Conservation (phyloP, 2,329 filamentous ascomycete species). For the Pseudocercospora fijiensis region DNA sequence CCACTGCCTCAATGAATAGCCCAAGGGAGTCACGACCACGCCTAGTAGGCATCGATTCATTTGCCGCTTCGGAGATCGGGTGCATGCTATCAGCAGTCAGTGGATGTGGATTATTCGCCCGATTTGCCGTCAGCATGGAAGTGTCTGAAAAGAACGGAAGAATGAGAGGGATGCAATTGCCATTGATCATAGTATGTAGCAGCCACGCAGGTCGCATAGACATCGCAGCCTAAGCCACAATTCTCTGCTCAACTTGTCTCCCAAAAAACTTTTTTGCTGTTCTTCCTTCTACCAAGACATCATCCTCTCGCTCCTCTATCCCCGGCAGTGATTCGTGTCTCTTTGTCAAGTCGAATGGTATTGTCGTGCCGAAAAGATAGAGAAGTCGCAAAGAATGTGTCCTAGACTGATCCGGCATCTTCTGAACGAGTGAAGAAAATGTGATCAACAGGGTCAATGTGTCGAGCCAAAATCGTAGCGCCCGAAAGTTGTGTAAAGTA, state of each 20-base stretch:
- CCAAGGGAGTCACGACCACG: background rate
- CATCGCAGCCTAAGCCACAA: background rate
- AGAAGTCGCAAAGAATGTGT: conserved; percentile 1
- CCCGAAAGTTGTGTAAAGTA: conserved; percentile 10
- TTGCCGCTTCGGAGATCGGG: background rate
- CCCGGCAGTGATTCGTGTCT: background rate
- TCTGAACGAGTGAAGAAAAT: conserved; percentile 34
- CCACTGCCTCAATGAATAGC: background rate
- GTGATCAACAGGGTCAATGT: conserved; percentile 34
- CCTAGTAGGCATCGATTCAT: no score
- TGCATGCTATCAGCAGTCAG: background rate
- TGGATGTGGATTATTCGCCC: background rate
- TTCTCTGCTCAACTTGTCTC: background rate
- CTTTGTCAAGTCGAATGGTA: background rate
- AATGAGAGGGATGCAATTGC: background rate
- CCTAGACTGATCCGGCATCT: conserved; percentile 35
- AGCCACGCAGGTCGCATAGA: background rate
- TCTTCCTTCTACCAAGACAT: conserved; percentile 6
- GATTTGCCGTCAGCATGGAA: background rate
- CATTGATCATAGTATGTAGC: background rate
- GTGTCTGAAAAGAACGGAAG: background rate
- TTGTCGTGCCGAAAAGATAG: background rate
- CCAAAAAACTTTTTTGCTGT: conserved; percentile 8
- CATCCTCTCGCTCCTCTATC: background rate
- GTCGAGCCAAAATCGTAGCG: conserved; percentile 20